Conservation (phyloP, 257 asterid species). For the Primulina huaijiensis region DNA sequence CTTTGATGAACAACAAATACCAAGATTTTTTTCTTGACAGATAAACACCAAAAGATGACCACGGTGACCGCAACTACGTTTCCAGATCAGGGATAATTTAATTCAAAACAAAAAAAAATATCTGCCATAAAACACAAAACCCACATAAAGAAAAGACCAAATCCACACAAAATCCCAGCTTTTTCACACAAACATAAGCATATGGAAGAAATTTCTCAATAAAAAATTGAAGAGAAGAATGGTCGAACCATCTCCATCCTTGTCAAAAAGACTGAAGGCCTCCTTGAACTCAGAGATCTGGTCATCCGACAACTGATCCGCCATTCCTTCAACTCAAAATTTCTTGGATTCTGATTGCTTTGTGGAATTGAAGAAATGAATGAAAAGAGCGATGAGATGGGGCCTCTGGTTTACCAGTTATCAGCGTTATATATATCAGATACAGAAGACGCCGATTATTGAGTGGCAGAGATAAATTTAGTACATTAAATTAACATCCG, state of each 20-base stretch:
- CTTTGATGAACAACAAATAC: background rate
- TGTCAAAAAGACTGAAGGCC: constrained; percentile 54
- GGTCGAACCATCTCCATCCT: constrained; percentile 56
- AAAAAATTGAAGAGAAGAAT: background rate
- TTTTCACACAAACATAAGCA: background rate
- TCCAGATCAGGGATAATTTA: background rate
- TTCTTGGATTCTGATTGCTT: background rate
- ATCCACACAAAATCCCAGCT: background rate
- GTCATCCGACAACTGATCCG: constrained; percentile 55
- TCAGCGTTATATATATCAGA: constrained; percentile 27
- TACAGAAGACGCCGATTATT: background rate
- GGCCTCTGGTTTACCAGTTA: constrained; percentile 17
- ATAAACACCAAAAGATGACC: background rate
- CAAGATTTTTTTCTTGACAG: background rate
- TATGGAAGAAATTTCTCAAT: constrained; percentile 1
- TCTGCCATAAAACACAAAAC: constrained; percentile 21
- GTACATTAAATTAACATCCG: background rate
- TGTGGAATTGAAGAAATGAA: constrained; percentile 10
- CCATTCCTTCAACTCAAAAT: constrained; percentile 30
- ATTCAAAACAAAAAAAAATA: background rate
- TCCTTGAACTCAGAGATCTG: constrained; percentile 64
- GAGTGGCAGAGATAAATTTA: constrained; percentile 3
- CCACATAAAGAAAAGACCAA: constrained; percentile 3
- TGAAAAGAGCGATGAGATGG: constrained; percentile 21
- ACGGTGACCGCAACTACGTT: background rate